Percentiles rank a stretch among this genome's conserved stretches.
phyloP scores from a whole-genome alignment of 345 rosid genomes.

The Corchorus capsularis region DNA sequence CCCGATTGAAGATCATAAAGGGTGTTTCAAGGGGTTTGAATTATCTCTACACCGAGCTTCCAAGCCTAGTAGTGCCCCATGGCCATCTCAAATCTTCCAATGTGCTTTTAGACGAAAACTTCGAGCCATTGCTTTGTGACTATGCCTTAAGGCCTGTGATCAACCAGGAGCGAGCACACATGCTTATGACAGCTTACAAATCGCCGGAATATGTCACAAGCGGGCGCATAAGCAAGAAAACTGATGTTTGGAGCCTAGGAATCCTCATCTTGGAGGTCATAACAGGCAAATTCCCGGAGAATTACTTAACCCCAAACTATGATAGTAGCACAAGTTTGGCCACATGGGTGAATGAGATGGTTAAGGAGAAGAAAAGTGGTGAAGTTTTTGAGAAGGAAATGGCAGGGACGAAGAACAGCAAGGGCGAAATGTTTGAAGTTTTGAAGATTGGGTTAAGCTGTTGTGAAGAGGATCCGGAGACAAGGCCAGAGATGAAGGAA shows the following conservation, averaged over 20 bases:
- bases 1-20: constrained; percentile 59
- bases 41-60: constrained; percentile 62
- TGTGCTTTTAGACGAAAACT: constrained; percentile 53
- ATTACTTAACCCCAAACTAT: constrained; percentile 50
- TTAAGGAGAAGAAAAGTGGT: constrained; percentile 47
- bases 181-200: constrained; percentile 62
- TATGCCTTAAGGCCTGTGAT: constrained; percentile 63
- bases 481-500: constrained; percentile 48
- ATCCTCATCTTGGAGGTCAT: constrained; percentile 63
- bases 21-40: constrained; percentile 68
- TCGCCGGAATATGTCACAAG: constrained; percentile 59
- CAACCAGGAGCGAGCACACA: constrained; percentile 64
- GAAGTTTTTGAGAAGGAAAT: constrained; percentile 74
- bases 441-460: constrained; percentile 78
- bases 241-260: constrained; percentile 75
- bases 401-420: constrained; percentile 48
- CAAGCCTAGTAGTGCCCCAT: constrained; percentile 53
- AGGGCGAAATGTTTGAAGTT: constrained; percentile 58
- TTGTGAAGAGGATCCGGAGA: constrained; percentile 61
- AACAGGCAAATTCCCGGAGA: constrained; percentile 67
- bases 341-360: constrained; percentile 67
- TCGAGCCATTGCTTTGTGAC: constrained; percentile 57
- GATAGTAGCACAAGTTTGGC: constrained; percentile 47
- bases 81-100: constrained; percentile 87
- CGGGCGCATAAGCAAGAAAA: constrained; percentile 49